Evolutionary conservation across 495 filamentous ascomycete genomes (phyloP).

Genomic region (Cercophora samala): DNA sequence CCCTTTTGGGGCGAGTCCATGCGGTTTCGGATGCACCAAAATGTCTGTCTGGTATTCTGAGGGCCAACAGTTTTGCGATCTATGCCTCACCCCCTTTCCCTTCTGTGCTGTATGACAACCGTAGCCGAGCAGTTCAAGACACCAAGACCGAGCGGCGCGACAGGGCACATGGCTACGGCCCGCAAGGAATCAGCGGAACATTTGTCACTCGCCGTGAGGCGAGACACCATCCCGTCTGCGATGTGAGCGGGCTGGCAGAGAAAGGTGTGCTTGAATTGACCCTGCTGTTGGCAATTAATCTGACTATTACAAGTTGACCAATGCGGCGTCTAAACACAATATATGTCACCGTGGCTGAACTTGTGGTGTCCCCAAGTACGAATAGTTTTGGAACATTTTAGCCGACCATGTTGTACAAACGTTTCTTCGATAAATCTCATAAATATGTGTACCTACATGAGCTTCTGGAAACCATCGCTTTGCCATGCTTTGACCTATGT

Average conservation of each 20-base stretch:
- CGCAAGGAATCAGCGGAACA: not conserved
- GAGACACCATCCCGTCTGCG: not conserved
- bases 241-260: not conserved
- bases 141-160: not conserved
- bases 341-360: not conserved
- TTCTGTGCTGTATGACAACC: not conserved
- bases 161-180: not conserved
- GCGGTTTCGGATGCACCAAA: not conserved
- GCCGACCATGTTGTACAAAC: not conserved
- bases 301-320: not conserved
- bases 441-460: not conserved
- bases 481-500: not conserved
- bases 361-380: not conserved
- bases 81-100: not conserved
- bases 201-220: not conserved
- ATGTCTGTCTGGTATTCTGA: not conserved
- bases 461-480: not conserved
- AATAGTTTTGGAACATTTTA: not conserved
- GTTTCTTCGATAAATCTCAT: not conserved
- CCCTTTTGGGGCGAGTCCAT: constrained; percentile 14
- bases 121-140: not conserved
- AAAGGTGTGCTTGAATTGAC: not conserved
- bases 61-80: not conserved
- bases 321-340: no score
- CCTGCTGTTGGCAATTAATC: not conserved